Evolutionary conservation across 495 filamentous ascomycete genomes (phyloP), one percentile per base, ranked within the genome.

Genomic region (Evernia prunastri): DNA sequence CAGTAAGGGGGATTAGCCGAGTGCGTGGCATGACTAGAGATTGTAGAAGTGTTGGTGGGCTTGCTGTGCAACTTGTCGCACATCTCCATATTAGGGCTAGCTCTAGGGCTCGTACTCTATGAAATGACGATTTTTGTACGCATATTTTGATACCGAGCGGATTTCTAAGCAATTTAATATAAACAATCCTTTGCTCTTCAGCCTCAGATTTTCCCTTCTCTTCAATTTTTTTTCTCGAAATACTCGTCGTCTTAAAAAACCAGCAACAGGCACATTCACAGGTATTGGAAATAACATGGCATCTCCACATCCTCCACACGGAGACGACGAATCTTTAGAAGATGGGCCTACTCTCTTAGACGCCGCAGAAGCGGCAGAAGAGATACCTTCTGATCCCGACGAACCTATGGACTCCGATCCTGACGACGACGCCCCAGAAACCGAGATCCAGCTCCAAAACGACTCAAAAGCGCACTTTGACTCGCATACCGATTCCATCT

Each of bases 401-500:
- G 80, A 88, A 37, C 82, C 81, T 10, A 92, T 91, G 88, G 87
- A 88, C 64, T 88, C 82, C 17, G 81, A 88, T 64, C 80, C 84
- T n/a, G 74, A 77, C 56, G 85, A 87, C 66, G 82, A 82, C 58
- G 84, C 84, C 36, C 83, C 86, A 59, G 80, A 84, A 42, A 79
- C 92, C 72, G 90, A 92, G 71, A 84, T 97, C 58, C 77, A 79
- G 39, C 79, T 97, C 20, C 82, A 92, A 64, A 97, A 97, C 77
- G 92, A 97, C 80, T 92, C 89, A 64, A 78, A 84, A 64, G 95
- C 92, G 59, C 90, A 96, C 77, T 96, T 97, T 75, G 94, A 97
- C 76, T 71, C 72, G 3, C 91, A 96, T 79, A 86, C 81, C 56
- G 91, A 96, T 79, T 89, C 86, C 56, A 87, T 99, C 61, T 97